phyloP scores from a whole-genome alignment of 1,284 basidiomycete genomes.

The Macrocystidia cucumis region DNA sequence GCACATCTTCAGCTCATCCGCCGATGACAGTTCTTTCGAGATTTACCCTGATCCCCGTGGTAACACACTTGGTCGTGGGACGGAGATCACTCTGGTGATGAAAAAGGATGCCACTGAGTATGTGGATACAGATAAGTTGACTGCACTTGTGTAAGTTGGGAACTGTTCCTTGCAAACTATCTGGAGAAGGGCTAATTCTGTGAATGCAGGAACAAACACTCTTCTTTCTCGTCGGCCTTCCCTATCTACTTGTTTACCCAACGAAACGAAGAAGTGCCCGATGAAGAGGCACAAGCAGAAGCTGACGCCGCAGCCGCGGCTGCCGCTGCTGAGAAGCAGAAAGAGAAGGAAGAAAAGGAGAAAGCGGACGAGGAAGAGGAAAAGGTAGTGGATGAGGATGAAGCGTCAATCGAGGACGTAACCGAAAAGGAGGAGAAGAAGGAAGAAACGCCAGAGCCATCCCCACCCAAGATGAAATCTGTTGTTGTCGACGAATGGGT shows the following conservation, averaged over 20 bases:
- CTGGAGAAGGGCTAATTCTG: constrained; percentile 7
- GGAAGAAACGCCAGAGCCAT: constrained; percentile 34
- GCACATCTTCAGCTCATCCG: constrained; percentile 77
- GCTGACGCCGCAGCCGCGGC: constrained; percentile 15
- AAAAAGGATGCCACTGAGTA: constrained; percentile 75
- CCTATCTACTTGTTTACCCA: constrained; percentile 81
- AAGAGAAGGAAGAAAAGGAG: no score
- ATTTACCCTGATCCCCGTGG: constrained; percentile 88
- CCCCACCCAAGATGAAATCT: constrained; percentile 53
- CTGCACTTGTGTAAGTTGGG: constrained; percentile 69
- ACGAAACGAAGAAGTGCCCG: constrained; percentile 54
- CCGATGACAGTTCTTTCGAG: constrained; percentile 82
- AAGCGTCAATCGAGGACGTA: constrained; percentile 52
- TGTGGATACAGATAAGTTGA: constrained; percentile 59
- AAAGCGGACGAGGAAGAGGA: constrained; percentile 22
- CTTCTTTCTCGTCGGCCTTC: constrained; percentile 84
- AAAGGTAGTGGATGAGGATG: constrained; percentile 34
- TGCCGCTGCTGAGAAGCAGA: no score
- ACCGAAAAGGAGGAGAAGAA: constrained; percentile 37
- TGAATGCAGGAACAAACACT: constrained; percentile 71
- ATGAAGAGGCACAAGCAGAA: constrained; percentile 33
- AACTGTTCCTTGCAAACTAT: constrained; percentile 1
- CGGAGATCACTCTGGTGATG: constrained; percentile 82
- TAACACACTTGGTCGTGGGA: constrained; percentile 83
- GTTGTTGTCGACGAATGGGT: constrained; percentile 70